Evolutionary conservation across 495 filamentous ascomycete genomes (phyloP), one percentile per base, ranked within the genome.

Genomic region (Filosporella fistucella): DNA sequence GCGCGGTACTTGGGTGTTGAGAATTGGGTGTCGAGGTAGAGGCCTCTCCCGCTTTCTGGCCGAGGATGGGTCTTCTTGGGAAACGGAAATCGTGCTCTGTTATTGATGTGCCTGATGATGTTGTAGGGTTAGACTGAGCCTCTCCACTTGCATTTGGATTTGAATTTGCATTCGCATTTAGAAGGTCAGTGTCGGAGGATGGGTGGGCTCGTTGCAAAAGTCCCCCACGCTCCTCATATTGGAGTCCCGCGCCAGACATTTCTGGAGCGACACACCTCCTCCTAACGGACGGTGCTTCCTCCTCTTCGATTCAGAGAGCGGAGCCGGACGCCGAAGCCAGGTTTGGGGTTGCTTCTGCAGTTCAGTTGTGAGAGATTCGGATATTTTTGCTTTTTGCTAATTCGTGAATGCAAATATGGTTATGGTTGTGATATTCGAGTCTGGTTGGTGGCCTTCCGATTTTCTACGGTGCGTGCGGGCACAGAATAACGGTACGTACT

Each of bases 21-120:
- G n/a, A n/a, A n/a, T n/a, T 28, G 25, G 8, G 18, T 26, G 48
- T 6, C 38, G 50, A 51, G 11, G 38, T 46, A 30, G 13, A 33
- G 43, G 22, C n/a, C 30, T 39, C 38, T 32, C 32, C n/a, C 45
- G 23, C 42, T 29, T 5, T 54, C 20, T n/a, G 28, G 44, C 8
- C 56, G 40, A 25, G n/a, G n/a, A 34, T 37, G 16, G 57, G 57
- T 57, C 57, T 60, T 11, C 57, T 49, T 28, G 57, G 57, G 38
- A 60, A 60, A 17, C 57, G 53, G 32, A 51, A 60, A 26, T 60
- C 57, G 57, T 60, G 57, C 37, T 60, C 57, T 60, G 57, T 52
- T 57, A 48, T 60, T 42, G 57, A 57, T 0, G 57, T 54, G 16
- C 37, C 12, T 20, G 43, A 38, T 11, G 57, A 60, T 41, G 57